Evolutionary conservation across 306 rosid species (phyloP), one percentile per base, ranked within the genome.

Genomic region (Albizia julibrissin): DNA sequence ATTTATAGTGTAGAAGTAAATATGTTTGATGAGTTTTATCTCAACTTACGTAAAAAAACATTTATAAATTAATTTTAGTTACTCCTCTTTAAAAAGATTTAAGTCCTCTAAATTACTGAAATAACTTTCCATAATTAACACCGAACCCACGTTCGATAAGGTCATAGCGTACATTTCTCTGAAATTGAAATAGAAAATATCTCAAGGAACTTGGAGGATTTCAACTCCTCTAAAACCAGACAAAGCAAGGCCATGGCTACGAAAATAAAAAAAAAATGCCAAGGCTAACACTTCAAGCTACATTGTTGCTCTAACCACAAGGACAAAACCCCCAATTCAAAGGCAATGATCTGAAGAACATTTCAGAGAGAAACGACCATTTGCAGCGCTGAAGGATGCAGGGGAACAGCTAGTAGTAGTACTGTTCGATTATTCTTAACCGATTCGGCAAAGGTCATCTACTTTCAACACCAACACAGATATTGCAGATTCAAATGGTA

Each of bases 401-500:
- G 44, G 74, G 74, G 37, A 62, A 42, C 34, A 42, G 8, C 24
- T 69, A 69, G 74, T n/a, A 40, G 13, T 69, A 69, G 74, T n/a
- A 69, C 50, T 39, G 21, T 69, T 69, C 5, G 11, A 10, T 40
- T 69, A 44, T 71, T 22, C 58, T 24, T 70, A 42, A 44, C 13
- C 31, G 39, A 71, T 46, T 44, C 14, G 14, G 58, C 37, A 44
- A 71, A 71, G 27, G 44, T 69, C 22, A 44, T 71, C 39, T 6
- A 11, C 37, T 24, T 71, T n/a, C 43, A 42, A 44, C 10, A 52
- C 46, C 39, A 67, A 26, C 11, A 59, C 62, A 29, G 33, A 77
- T 31, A 66, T 50, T 50, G 66, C 46, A 61, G 52, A 54, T 43
- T 27, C 81, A 79, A 69, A 26, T 62, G 39, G 65, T 64, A 72